Evolutionary conservation across 75 land plant genomes (phyloP).

Genomic region (Ceratopteris richardii): DNA sequence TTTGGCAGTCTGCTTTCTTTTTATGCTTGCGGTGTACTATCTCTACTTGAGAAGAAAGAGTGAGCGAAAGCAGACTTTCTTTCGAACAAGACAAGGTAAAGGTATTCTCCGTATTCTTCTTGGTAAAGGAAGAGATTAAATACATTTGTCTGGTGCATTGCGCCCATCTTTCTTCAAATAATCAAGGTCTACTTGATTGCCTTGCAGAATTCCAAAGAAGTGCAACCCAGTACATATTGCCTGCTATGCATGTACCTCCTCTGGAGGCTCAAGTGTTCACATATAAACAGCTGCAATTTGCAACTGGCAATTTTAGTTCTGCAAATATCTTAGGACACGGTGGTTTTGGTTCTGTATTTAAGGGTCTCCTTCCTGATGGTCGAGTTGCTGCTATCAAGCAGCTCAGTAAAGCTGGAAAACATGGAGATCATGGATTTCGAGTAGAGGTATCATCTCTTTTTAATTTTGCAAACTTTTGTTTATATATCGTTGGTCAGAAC

Average conservation of each 20-base stretch:
- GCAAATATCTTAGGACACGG: constrained; percentile 64
- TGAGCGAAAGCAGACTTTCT: constrained; percentile 20
- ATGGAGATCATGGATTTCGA: constrained; percentile 78
- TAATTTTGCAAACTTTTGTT: too few species aligned
- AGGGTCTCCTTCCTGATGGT: constrained; percentile 47
- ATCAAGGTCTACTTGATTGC: not conserved
- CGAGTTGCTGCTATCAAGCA: constrained; percentile 59
- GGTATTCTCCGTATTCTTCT: not conserved
- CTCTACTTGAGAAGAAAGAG: constrained; percentile 49
- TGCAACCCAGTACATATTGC: constrained; percentile 1
- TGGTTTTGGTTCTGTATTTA: constrained; percentile 61
- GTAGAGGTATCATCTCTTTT: constrained; percentile 41
- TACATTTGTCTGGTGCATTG: too few species aligned
- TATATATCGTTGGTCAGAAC: too few species aligned
- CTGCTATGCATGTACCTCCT: not conserved
- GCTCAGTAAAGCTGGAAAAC: constrained; percentile 62
- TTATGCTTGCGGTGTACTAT: constrained; percentile 57
- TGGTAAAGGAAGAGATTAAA: too few species aligned
- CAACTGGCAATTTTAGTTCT: constrained; percentile 56
- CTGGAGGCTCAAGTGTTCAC: constrained; percentile 61
- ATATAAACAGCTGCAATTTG: constrained; percentile 67
- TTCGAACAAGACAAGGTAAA: not conserved
- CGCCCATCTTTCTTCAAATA: too few species aligned
- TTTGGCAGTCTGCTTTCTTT: constrained; percentile 35
- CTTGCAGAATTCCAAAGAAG: constrained; percentile 1